These are phyloP conservation scores for Hypoxylon rickii DNA, from an alignment of 495 filamentous ascomycete genomes.

Conservation along the genomic window DNA sequence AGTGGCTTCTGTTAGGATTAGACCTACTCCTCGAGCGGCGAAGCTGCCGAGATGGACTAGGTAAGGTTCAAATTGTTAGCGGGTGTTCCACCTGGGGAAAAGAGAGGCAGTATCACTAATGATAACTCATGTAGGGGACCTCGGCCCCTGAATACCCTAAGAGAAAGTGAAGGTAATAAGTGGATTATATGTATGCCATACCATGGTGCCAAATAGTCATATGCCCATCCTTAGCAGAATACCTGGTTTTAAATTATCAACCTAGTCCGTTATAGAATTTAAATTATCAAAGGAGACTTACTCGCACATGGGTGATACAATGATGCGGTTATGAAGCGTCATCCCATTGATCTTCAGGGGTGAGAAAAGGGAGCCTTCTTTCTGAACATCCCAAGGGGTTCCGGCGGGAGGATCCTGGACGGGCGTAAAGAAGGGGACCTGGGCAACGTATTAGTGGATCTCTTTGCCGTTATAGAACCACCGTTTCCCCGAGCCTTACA, in stretches of 20 bases:
- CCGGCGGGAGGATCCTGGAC: constrained; percentile 59
- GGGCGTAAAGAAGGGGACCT: constrained; percentile 66
- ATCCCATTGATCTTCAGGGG: constrained; percentile 68
- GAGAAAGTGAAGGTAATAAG: no score
- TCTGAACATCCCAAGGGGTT: constrained; percentile 52
- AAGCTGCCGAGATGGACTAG: constrained; percentile 66
- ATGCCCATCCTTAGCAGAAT: constrained; percentile 68
- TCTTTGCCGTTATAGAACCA: not conserved
- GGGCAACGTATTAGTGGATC: constrained; percentile 2
- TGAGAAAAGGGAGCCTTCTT: constrained; percentile 65
- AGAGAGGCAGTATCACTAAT: no score
- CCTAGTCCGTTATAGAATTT: no score
- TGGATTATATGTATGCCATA: no score
- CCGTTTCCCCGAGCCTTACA: not conserved
- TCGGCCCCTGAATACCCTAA: no score
- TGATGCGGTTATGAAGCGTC: constrained; percentile 75
- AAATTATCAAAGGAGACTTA: no score
- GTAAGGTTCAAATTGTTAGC: no score
- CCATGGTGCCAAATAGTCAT: constrained; percentile 74
- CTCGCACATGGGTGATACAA: constrained; percentile 66
- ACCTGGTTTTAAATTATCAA: no score
- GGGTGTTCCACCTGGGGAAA: no score
- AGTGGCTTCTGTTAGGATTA: constrained; percentile 73
- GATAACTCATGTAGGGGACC: no score
- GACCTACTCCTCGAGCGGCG: constrained; percentile 63